These are phyloP conservation scores for Knoxdaviesia capensis DNA, from an alignment of 2,329 filamentous ascomycete genomes.

Conservation along the genomic window DNA sequence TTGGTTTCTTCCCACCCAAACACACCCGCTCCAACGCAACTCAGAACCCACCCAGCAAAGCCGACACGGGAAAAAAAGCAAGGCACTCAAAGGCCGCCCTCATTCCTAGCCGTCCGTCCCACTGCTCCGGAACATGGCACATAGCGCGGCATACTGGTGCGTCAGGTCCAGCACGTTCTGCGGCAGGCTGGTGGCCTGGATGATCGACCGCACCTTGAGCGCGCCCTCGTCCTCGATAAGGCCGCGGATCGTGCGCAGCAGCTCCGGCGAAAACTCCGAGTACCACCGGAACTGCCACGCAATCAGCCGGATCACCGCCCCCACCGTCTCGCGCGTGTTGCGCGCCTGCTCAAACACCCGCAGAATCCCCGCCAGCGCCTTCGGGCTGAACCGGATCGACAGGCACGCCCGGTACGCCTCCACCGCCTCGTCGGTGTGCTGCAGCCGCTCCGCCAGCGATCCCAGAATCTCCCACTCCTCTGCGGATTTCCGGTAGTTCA, in stretches of 20 bases:
- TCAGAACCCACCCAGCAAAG: background rate
- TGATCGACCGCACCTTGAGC: constrained; percentile 91
- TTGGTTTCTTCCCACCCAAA: background rate
- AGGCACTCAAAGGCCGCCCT: background rate
- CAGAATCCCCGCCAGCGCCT: constrained; percentile 72
- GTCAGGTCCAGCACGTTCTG: constrained; percentile 87
- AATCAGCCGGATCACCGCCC: constrained; percentile 73
- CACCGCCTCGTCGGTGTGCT: constrained; percentile 76
- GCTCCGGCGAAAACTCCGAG: constrained; percentile 88
- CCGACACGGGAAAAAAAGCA: background rate
- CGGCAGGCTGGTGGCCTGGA: constrained; percentile 84
- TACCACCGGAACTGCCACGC: constrained; percentile 99
- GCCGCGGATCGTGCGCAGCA: constrained; percentile 72
- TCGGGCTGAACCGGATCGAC: constrained; percentile 75
- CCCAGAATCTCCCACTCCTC: constrained; percentile 98
- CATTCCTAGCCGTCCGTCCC: constrained; percentile 57
- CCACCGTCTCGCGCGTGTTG: constrained; percentile 63
- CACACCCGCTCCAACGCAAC: too few species aligned
- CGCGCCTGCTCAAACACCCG: constrained; percentile 58
- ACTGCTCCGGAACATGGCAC: constrained; percentile 84
- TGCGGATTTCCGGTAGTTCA: constrained; percentile 90
- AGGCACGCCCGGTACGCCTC: constrained; percentile 87
- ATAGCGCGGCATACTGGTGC: constrained; percentile 87
- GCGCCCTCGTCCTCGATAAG: constrained; percentile 95
- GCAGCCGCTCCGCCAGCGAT: constrained; percentile 75